Base-by-base conservation (phyloP, 2,329 filamentous ascomycete genomes). In the Colletotrichum sp. region DNA sequence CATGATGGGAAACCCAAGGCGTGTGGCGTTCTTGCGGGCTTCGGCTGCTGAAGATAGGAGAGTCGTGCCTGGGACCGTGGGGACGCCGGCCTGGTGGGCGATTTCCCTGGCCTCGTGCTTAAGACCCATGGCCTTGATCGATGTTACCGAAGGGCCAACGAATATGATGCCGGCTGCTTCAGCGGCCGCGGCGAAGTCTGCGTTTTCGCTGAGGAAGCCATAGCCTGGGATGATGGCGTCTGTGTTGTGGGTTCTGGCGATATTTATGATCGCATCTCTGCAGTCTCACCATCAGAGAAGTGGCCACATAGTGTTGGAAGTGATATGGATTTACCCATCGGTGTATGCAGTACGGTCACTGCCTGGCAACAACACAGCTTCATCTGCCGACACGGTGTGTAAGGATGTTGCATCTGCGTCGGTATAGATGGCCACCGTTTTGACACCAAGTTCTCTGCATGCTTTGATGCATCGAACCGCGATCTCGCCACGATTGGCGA, bases 171-270 rank as follows among this genome's bases (percentile, higher is more conserved):
- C 91, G 2, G 89, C 89, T 18, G 87, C 84, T 8, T 84, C 80
- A 6, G 91, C 89, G 26, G 86, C 82, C 63, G 85, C 82, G 1
- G 92, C 91, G 79, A 94, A 94, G 13, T 89, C 87, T 8, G 89
- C 87, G 79, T 93, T 93, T 71, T 93, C 92, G 8, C 88, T 90
- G 5, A 93, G 82, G 77, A 93, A 93, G 2, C 92, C 92, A 83
- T 93, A 93, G 5, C 92, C 92, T 0, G 92, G 91, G 64, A 93
- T 90, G 18, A 94, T 88, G 5, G 90, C 90, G 77, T 93, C 85
- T 10, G 83, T 88, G 4, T 83, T 79, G 13, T 28, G 55, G n/a
- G 44, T 13, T 13, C 1, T 4, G 44, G 44, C 44, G 44, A 52
- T 52, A 6, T 22, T 8, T 22, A 52, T 52, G 10, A 52, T 52